Evolutionary conservation across 176 grass and related monocot species (phyloP).

Genomic region (Calamus simplicifolius): DNA sequence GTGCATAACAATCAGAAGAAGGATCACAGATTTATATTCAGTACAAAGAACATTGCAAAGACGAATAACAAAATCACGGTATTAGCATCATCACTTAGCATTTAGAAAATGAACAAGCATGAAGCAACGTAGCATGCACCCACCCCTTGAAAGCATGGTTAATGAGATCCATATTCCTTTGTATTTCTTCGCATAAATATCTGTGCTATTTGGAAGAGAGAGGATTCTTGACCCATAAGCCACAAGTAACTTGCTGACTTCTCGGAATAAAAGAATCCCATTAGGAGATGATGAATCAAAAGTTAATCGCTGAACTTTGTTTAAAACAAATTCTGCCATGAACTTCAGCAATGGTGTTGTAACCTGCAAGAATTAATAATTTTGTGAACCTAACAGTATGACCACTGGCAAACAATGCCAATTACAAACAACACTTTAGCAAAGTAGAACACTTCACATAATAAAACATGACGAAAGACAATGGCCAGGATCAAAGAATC

Average conservation of each 20-base stretch:
- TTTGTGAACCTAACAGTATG: background rate
- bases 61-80: too few relatives aligned
- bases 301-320: constrained; percentile 94
- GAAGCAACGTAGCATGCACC: constrained; percentile 28
- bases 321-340: constrained; percentile 87
- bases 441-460: background rate
- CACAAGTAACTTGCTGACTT: constrained; percentile 97
- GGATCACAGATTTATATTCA: too few relatives aligned
- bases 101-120: background rate
- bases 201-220: constrained; percentile 65
- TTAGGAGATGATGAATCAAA: constrained; percentile 99
- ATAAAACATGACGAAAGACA: too few relatives aligned
- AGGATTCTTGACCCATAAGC: constrained; percentile 92
- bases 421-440: background rate
- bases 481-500: too few relatives aligned
- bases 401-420: background rate
- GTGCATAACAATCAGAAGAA: too few relatives aligned
- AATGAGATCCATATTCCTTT: constrained; percentile 99
- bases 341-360: constrained; percentile 96
- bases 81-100: too few relatives aligned
- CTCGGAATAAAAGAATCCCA: constrained; percentile 95
- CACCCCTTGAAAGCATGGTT: constrained; percentile 81
- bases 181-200: constrained; percentile 88
- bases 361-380: constrained; percentile 42
- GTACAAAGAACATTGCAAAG: too few relatives aligned